These are phyloP conservation scores for Phylloboletellus chloephorus DNA, from an alignment of 1,284 basidiomycete species.

Conservation along the genomic window DNA sequence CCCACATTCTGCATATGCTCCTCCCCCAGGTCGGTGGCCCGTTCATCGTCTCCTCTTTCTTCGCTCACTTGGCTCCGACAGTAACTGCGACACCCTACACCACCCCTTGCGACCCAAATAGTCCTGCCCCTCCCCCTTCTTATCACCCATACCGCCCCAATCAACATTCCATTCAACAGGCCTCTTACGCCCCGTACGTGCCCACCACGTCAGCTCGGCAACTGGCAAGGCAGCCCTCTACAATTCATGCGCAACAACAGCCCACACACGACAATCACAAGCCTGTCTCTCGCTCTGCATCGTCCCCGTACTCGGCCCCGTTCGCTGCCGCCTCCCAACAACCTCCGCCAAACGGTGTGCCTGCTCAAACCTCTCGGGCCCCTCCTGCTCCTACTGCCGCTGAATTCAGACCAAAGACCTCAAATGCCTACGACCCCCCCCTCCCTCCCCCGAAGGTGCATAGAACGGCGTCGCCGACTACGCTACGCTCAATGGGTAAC, in stretches of 20 bases:
- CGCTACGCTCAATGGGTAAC: slow-evolving; percentile 20
- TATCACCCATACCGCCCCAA: slow-evolving; percentile 15
- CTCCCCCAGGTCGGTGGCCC: slow-evolving; percentile 25
- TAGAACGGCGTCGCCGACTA: slow-evolving; percentile 24
- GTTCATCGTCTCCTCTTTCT: not conserved
- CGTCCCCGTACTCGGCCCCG: slow-evolving; percentile 22
- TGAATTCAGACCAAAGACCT: slow-evolving; percentile 54
- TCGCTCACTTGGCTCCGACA: slow-evolving; percentile 12
- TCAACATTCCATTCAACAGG: slow-evolving; percentile 15
- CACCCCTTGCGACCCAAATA: slow-evolving; percentile 19
- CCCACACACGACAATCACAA: slow-evolving; percentile 10
- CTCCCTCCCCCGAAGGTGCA: slow-evolving; percentile 50
- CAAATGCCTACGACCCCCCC: slow-evolving; percentile 77
- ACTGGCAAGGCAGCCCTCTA: slow-evolving; percentile 15
- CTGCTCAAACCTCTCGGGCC: slow-evolving; percentile 30
- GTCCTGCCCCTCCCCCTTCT: slow-evolving; percentile 11
- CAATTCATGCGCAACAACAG: slow-evolving; percentile 19
- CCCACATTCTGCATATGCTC: slow-evolving; percentile 12
- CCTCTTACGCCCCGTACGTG: slow-evolving; percentile 31
- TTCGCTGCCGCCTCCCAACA: slow-evolving; percentile 14
- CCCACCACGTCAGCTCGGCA: slow-evolving; percentile 24
- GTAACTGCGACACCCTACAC: slow-evolving; percentile 13
- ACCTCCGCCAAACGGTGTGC: slow-evolving; percentile 15
- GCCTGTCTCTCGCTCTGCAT: slow-evolving; percentile 15
- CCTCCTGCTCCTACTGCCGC: slow-evolving; percentile 33